Percentiles rank a stretch among this genome's conserved stretches.
These are phyloP conservation scores for Yamadazyma takamatsuzukensis DNA, from an alignment of 805 yeast species.

Conservation along the genomic window DNA sequence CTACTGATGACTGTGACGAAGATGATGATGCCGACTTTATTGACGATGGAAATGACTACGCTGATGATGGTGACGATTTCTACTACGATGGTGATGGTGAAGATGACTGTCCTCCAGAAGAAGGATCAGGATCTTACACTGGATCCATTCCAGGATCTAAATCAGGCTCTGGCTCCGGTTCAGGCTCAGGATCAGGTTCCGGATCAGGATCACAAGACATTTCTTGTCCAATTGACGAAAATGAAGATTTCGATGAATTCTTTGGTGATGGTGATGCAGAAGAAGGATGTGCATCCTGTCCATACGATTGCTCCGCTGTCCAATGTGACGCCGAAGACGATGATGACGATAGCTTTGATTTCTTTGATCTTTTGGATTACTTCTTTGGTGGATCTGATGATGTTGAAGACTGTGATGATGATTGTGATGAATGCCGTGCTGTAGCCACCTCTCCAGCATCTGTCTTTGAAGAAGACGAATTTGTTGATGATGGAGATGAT, in stretches of 20 bases:
- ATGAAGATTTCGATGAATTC: conserved; percentile 13
- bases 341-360: conserved; percentile 14
- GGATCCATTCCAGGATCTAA: conserved; percentile 2
- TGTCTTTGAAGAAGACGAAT: conserved; percentile 11
- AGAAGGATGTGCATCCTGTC: conserved; percentile 7
- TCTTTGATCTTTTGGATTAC: conserved; percentile 11
- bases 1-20: conserved; percentile 11
- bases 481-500: conserved; percentile 11
- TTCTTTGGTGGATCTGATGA: conserved; percentile 11
- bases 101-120: background rate
- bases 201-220: conserved; percentile 1
- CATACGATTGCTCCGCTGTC: conserved; percentile 11
- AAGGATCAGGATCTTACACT: no score
- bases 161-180: conserved; percentile 1
- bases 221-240: conserved; percentile 9
- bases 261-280: conserved; percentile 12
- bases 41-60: conserved; percentile 7
- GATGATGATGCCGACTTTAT: conserved; percentile 15
- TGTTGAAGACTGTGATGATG: conserved; percentile 15
- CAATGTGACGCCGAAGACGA: conserved; percentile 12
- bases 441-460: conserved; percentile 5
- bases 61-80: conserved; percentile 8
- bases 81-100: conserved; percentile 12
- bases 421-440: conserved; percentile 14
- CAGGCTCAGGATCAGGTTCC: conserved; percentile 5